Evolutionary conservation across 2,329 filamentous ascomycete species (phyloP).

Genomic region (Botrytis galanthina): DNA sequence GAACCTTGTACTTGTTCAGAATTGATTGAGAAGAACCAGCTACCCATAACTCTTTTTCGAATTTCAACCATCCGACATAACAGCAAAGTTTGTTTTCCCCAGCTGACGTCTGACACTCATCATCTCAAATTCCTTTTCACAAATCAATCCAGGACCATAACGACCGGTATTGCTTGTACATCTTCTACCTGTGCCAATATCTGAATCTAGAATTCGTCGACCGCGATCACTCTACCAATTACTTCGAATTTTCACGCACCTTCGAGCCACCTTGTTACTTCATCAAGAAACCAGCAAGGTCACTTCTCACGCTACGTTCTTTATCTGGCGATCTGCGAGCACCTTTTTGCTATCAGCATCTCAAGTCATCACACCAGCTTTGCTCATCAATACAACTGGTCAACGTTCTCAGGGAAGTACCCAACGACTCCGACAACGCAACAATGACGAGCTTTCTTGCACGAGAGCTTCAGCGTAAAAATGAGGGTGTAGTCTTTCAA

Average conservation of each 20-base stretch:
- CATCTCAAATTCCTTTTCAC: not conserved
- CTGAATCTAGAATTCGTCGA: not conserved
- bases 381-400: not conserved
- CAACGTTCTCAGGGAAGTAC: not conserved
- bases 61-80: not conserved
- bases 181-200: no score
- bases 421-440: not conserved
- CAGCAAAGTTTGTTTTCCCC: no score
- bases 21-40: not conserved
- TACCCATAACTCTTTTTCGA: not conserved
- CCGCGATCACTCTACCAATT: not conserved
- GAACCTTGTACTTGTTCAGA: not conserved
- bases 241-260: not conserved
- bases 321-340: not conserved
- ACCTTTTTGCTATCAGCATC: not conserved
- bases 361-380: not conserved
- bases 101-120: not conserved
- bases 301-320: not conserved
- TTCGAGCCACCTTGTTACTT: not conserved
- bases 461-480: not conserved
- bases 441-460: not conserved
- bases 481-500: fast-evolving
- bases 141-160: not conserved
- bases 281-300: not conserved
- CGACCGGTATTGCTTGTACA: not conserved